Evolutionary conservation across 2,329 filamentous ascomycete species (phyloP), one percentile per base, ranked within the genome.

Genomic region (Elsinoe fawcettii): DNA sequence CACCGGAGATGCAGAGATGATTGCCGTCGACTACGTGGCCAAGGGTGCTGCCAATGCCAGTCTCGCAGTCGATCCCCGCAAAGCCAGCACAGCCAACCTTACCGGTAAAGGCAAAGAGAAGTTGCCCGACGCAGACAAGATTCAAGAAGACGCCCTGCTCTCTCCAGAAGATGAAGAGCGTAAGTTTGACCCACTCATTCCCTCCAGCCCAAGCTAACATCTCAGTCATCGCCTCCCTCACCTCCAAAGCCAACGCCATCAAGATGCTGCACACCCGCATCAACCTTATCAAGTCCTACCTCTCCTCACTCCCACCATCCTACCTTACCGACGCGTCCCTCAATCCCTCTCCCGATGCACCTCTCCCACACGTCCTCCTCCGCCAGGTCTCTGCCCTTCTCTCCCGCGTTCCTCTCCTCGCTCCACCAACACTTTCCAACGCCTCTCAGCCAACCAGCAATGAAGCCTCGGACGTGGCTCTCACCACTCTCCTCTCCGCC

Each of bases 1-100:
- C 73, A 96, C 91, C 0, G 90, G 89, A 8, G 91, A 97, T 70
- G 91, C 91, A 1, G 93, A 99, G 72, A 96, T 96, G 90, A 97
- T 99, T 63, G 88, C 88, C 64, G 88, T 99, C 66, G 90, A 96
- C 71, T 95, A 91, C 63, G 87, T 99, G 18, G 91, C 92, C 0
- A 85, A 86, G 55, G 89, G 88, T 37, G 88, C 87, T 47, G 88
- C 88, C 49, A 92, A 88, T 66, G 91, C 90, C 22, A 84, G 87
- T 9, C 83, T 83, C 30, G 75, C 82, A 22, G 58, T 61, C 11
- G 59, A 59, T 16, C 63, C 63, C n/a, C 53, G 59, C 58, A 27
- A 65, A 61, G 39, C 61, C 57, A 22, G 65, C 46, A 34, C 41
- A 18, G 53, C 37, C n/a, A 32, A 39, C 7, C 27, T 39, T 12